Evolutionary conservation across 73 alveolate species (phyloP).

Genomic region (Paramecium octaurelia): DNA sequence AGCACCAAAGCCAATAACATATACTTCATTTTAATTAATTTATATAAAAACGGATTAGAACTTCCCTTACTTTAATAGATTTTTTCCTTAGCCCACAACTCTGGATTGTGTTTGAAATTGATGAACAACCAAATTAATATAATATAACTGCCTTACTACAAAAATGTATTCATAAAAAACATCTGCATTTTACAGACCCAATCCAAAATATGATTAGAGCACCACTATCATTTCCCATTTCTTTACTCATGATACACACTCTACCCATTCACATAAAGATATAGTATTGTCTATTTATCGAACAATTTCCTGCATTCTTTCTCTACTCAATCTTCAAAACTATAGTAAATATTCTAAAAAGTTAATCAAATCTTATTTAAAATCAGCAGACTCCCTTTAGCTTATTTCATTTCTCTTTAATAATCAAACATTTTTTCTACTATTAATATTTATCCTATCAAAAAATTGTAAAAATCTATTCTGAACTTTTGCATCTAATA

Average conservation of each 20-base stretch:
- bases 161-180: background rate
- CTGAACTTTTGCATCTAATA: no score
- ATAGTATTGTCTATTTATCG: background rate
- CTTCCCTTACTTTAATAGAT: background rate
- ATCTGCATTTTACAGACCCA: background rate
- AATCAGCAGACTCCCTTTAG: background rate
- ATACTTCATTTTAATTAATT: conserved; percentile 10
- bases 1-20: background rate
- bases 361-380: background rate
- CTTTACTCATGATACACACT: background rate
- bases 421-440: background rate
- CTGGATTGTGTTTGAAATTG: background rate
- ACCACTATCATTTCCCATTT: background rate
- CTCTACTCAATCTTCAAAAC: background rate
- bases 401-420: background rate
- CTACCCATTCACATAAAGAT: background rate
- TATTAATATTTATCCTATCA: background rate
- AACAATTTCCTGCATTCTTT: background rate
- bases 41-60: conserved; percentile 28
- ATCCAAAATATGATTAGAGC: background rate
- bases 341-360: background rate
- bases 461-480: no score
- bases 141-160: background rate
- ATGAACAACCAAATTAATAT: conserved; percentile 1
- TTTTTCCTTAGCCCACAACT: background rate